Evolutionary conservation across 805 yeast species (phyloP).

Genomic region (Nakazawaea ernobii): DNA sequence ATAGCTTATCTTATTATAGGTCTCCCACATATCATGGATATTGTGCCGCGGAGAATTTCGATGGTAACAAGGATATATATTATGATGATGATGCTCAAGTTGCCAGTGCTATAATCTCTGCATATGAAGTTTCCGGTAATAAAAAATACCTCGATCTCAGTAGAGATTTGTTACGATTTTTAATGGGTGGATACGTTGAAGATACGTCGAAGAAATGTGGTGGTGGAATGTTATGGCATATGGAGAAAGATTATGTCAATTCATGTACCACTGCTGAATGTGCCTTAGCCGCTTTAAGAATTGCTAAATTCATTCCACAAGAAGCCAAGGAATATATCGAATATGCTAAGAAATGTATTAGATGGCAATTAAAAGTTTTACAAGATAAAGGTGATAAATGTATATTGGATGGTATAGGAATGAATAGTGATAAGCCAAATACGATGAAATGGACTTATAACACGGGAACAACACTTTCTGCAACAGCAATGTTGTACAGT

Average conservation of each 20-base stretch:
- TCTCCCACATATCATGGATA: constrained; percentile 47
- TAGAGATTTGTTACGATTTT: constrained; percentile 50
- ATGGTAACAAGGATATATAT: constrained; percentile 58
- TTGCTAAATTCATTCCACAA: constrained; percentile 46
- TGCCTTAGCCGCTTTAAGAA: constrained; percentile 55
- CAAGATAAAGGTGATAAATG: constrained; percentile 50
- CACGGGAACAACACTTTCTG: constrained; percentile 58
- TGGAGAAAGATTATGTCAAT: constrained; percentile 50
- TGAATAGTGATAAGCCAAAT: constrained; percentile 35
- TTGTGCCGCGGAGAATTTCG: constrained; percentile 57
- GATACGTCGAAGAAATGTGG: constrained; percentile 33
- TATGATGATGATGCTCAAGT: constrained; percentile 76
- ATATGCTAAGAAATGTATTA: constrained; percentile 55
- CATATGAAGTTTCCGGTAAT: constrained; percentile 63
- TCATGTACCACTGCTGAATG: constrained; percentile 66
- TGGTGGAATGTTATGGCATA: constrained; percentile 70
- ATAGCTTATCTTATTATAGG: constrained; percentile 45
- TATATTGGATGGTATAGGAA: constrained; percentile 56
- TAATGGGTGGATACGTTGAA: constrained; percentile 60
- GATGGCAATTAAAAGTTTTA: constrained; percentile 49
- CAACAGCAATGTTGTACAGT: constrained; percentile 43
- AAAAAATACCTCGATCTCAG: constrained; percentile 47
- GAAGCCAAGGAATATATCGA: constrained; percentile 42
- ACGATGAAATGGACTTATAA: constrained; percentile 62
- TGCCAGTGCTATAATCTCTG: constrained; percentile 56